Evolutionary conservation across 257 asterid genomes (phyloP), one percentile per base, ranked within the genome.

Genomic region (Gentiana straminea): DNA sequence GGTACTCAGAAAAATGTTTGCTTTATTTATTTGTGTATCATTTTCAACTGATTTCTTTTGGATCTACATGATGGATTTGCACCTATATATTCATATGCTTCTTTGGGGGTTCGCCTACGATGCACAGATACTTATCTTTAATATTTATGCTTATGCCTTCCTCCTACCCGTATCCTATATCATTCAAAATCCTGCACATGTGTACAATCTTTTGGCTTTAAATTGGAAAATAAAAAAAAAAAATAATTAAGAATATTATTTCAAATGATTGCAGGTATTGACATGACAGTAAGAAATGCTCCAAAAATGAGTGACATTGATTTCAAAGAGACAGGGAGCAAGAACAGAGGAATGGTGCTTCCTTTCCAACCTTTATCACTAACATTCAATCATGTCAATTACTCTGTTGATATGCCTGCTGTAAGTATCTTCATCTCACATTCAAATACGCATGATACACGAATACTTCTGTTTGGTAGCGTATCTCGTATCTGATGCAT

Each of bases 401-500:
- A 89, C 82, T 89, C 71, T 48, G 94, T 89, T 10, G 94, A 86
- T 64, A 86, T 86, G 95, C 95, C 97, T 9, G 76, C 84, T 64
- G 97, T 89, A 71, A 83, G 97, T 71, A 55, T 33, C 41, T 33
- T 52, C 38, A 58, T 51, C 24, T 58, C 41, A 35, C 12, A 32
- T 58, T 32, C 52, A 34, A 45, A 33, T 4, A 55, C 45, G 2
- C 47, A 4, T 9, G 8, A 34, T 35, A 35, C 10, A 43, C 37
- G 13, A 1, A 7, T 35, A 36, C 1, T 52, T 4, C 1, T 46
- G 13, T 6, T 43, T 33, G 0, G 24, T 24, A 24, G n/a, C 38
- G 51, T 33, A n/a, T 35, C 5, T 24, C 33, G 13, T 53, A 51
- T 58, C 49, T 64, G 10, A 51, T 49, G 52, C 37, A n/a, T 8